Evolutionary conservation across 1,284 basidiomycete genomes (phyloP).

Genomic region (Ustilago cynodontis): DNA sequence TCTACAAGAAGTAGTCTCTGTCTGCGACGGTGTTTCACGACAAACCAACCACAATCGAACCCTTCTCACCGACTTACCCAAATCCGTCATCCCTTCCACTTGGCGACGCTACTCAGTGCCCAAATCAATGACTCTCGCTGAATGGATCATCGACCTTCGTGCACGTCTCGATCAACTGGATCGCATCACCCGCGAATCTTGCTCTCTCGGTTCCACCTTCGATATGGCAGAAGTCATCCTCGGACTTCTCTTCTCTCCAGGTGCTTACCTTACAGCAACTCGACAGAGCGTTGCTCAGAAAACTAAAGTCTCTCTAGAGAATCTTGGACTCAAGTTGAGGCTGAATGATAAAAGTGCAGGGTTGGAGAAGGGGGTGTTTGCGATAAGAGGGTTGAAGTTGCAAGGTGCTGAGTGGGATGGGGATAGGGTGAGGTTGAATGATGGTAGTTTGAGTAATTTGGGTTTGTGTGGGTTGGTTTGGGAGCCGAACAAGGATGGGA

Average conservation of each 20-base stretch:
- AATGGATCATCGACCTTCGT: conserved; percentile 64
- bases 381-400: conserved; percentile 57
- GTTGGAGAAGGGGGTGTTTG: conserved; percentile 70
- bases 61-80: conserved; percentile 59
- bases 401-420: conserved; percentile 62
- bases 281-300: conserved; percentile 64
- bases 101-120: conserved; percentile 62
- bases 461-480: conserved; percentile 57
- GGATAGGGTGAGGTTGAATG: conserved; percentile 43
- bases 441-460: conserved; percentile 57
- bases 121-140: conserved; percentile 53
- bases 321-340: conserved; percentile 55
- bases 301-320: conserved; percentile 57
- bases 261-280: conserved; percentile 68
- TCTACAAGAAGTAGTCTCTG: conserved; percentile 54
- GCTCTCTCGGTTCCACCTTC: conserved; percentile 26
- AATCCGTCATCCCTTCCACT: conserved; percentile 55
- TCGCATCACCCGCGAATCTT: conserved; percentile 28
- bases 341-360: conserved; percentile 38
- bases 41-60: conserved; percentile 65
- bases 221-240: conserved; percentile 60
- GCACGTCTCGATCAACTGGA: conserved; percentile 58
- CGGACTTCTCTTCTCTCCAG: conserved; percentile 60
- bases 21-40: conserved; percentile 52
- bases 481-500: conserved; percentile 17